Base-by-base conservation (phyloP, 179 eudicot species). In the Camellia oleifera region DNA sequence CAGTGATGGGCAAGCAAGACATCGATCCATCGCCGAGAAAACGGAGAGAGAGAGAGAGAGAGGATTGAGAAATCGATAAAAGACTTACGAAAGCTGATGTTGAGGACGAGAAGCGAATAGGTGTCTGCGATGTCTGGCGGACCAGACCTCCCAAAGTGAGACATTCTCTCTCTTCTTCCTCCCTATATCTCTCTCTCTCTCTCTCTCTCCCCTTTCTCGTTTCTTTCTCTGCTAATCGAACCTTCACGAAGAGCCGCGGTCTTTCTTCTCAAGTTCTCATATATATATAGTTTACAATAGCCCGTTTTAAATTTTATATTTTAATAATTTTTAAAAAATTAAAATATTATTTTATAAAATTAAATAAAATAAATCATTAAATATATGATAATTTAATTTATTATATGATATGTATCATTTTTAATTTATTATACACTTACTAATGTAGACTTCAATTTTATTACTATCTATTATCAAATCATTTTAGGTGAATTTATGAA, bases 31-130 rank as follows among this genome's bases (percentile, higher is more conserved):
- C 26, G 20, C n/a, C 8, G 32, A 7, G 40, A 32, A 45, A 56
- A 8, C 45, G 3, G 58, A 52, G 23, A n/a, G 12, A 62, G 7
- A 32, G 32, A 32, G 32, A 32, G 32, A 32, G 32, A 32, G 32
- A 26, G 32, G 32, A 66, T 26, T 5, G 0, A 68, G 45, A 42
- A 40, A 63, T 17, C 6, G 46, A 20, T 18, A 32, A 32, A 32
- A 42, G 20, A 6, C 53, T 65, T 87, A 92, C 94, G 91, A 82
- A 93, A 93, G 79, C 86, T 88, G 89, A 92, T 87, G 83, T 93
- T 92, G 88, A 93, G 94, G 73, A 93, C 87, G 82, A 93, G 97
- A 17, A 93, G 94, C n/a, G 97, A 93, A 83, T 86, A 93, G n/a
- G 98, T 92, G 76, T 92, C 94, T 12, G 84, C 76, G 81, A 91